phyloP scores from a whole-genome alignment of 2,329 filamentous ascomycete genomes.

The Penicillium sumatraense region DNA sequence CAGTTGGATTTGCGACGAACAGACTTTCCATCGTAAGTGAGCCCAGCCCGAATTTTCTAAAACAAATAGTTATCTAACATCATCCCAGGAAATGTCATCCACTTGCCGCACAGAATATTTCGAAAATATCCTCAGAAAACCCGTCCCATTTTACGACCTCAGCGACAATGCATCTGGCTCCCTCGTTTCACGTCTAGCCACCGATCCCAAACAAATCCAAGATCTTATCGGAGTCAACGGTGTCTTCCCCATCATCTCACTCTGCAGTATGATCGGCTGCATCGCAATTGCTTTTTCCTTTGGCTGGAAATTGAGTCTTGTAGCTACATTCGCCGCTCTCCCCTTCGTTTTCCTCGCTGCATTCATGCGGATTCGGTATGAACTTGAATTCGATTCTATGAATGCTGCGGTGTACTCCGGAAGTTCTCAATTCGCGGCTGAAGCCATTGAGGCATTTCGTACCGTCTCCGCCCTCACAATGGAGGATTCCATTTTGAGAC shows the following conservation, averaged over 20 bases:
- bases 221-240: constrained; percentile 56
- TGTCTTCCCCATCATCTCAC: constrained; percentile 60
- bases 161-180: constrained; percentile 55
- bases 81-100: background rate
- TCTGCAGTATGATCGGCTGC: constrained; percentile 69
- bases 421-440: constrained; percentile 75
- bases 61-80: background rate
- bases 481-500: constrained; percentile 66
- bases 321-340: constrained; percentile 64
- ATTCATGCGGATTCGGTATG: constrained; percentile 63
- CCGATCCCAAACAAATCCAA: constrained; percentile 55
- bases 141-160: constrained; percentile 48
- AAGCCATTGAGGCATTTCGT: constrained; percentile 74
- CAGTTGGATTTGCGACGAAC: constrained; percentile 5
- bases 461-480: constrained; percentile 73
- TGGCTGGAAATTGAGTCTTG: constrained; percentile 76
- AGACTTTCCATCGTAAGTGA: constrained; percentile 3
- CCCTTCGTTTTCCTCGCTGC: constrained; percentile 56
- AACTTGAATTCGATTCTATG: constrained; percentile 70
- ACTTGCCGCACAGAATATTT: constrained; percentile 43
- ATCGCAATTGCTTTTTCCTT: constrained; percentile 71
- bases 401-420: constrained; percentile 70
- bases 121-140: constrained; percentile 49
- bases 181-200: constrained; percentile 52
- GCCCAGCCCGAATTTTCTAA: background rate